phyloP scores from a whole-genome alignment of 2,329 filamentous ascomycete species.

The Mycosphaerelloides madeirae region DNA sequence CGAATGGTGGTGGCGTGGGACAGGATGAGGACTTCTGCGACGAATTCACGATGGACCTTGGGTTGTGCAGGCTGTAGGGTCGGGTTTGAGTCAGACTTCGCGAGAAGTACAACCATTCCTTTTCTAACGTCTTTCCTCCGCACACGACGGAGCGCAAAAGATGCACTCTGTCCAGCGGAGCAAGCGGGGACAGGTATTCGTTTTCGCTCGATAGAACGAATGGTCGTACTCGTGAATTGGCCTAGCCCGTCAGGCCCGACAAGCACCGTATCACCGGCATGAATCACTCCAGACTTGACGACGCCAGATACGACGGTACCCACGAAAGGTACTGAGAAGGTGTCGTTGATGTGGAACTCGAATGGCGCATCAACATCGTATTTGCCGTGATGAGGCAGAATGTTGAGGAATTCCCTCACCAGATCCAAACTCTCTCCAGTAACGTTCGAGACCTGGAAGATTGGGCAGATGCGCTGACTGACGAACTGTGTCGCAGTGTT shows the following conservation, averaged over 20 bases:
- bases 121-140: conserved; percentile 90
- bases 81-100: conserved; percentile 59
- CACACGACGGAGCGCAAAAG: conserved; percentile 82
- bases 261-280: conserved; percentile 82
- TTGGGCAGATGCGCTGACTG: conserved; percentile 87
- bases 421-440: conserved; percentile 87
- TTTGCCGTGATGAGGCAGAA: conserved; percentile 87
- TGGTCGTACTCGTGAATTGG: conserved; percentile 78
- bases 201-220: conserved; percentile 92
- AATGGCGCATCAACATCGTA: conserved; percentile 86
- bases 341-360: conserved; percentile 95
- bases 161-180: conserved; percentile 86
- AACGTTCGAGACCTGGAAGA: conserved; percentile 98
- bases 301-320: conserved; percentile 95
- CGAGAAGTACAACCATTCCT: conserved; percentile 93
- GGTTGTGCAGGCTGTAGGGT: conserved; percentile 40
- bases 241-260: conserved; percentile 88
- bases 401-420: conserved; percentile 89
- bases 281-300: conserved; percentile 75
- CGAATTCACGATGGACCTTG: conserved; percentile 49
- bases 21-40: conserved; percentile 80
- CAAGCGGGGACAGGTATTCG: conserved; percentile 82
- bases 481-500: conserved; percentile 96
- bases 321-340: conserved; percentile 94
- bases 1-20: conserved; percentile 97